Conservation (phyloP, 1,284 basidiomycete genomes). For the Ustilago bromivora region DNA sequence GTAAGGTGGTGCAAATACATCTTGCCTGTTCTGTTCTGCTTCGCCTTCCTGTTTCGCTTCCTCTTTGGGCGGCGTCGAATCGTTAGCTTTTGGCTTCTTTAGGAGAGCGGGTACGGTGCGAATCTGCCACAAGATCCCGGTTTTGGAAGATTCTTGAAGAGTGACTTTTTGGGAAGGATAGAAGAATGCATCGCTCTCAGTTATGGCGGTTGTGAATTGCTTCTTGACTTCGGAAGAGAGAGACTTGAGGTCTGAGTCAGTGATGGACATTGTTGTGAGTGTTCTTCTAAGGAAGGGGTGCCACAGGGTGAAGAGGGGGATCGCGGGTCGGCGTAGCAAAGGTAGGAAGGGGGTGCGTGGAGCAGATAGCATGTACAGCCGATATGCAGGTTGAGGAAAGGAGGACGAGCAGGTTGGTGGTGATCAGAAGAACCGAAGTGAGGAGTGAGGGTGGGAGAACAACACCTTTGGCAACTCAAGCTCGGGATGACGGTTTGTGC, state of each 20-base stretch:
- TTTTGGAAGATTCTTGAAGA: constrained; percentile 23
- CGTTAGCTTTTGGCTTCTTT: constrained; percentile 54
- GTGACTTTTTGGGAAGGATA: constrained; percentile 56
- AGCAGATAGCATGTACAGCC: constrained; percentile 6
- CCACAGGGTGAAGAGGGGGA: background rate
- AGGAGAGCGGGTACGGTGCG: constrained; percentile 63
- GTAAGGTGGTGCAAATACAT: constrained; percentile 68
- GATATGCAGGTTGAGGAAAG: background rate
- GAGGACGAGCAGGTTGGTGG: background rate
- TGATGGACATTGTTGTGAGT: constrained; percentile 22
- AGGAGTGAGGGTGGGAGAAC: background rate
- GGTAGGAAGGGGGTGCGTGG: too few relatives aligned
- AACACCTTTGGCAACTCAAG: background rate
- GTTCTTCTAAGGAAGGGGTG: background rate
- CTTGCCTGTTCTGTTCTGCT: constrained; percentile 55
- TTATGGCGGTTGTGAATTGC: constrained; percentile 53
- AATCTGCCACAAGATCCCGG: constrained; percentile 53
- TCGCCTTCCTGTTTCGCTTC: constrained; percentile 13
- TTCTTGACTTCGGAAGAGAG: constrained; percentile 46
- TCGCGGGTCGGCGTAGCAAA: background rate
- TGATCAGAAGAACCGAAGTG: constrained; percentile 5
- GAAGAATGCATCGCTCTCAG: constrained; percentile 60
- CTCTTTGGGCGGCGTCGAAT: background rate
- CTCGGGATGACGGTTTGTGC: constrained; percentile 1
- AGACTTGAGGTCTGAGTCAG: constrained; percentile 35